phyloP scores from a whole-genome alignment of 352 stramenopile genomes.

The Phytophthora sp. region DNA sequence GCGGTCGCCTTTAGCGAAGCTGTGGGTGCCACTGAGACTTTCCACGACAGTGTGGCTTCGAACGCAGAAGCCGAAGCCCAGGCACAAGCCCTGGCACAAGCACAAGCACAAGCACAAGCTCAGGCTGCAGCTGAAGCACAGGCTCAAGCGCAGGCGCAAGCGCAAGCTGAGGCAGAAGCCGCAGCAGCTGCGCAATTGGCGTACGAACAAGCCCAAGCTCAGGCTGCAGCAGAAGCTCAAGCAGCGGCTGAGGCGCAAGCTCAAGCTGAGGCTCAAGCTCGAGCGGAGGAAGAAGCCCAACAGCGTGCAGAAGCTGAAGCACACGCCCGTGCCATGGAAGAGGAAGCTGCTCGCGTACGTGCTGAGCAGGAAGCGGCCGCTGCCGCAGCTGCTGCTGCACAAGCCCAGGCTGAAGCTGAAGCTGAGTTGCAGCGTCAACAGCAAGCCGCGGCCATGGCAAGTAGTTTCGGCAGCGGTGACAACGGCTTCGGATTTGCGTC shows the following conservation, averaged over 20 bases:
- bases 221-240: constrained; percentile 22
- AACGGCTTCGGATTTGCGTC: constrained; percentile 23
- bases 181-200: constrained; percentile 20
- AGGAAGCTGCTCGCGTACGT: constrained; percentile 29
- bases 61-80: constrained; percentile 29
- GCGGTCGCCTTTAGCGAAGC: constrained; percentile 14
- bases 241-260: constrained; percentile 29
- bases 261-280: constrained; percentile 27
- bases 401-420: constrained; percentile 40
- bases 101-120: constrained; percentile 33
- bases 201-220: constrained; percentile 32
- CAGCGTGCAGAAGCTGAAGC: constrained; percentile 34
- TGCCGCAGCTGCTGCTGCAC: constrained; percentile 11
- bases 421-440: constrained; percentile 34
- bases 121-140: constrained; percentile 30
- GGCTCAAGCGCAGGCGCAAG: constrained; percentile 31
- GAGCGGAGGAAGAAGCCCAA: constrained; percentile 32
- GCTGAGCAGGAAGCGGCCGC: constrained; percentile 30
- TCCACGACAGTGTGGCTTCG: constrained; percentile 19
- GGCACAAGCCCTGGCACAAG: constrained; percentile 21
- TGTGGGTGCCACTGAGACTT: constrained; percentile 6
- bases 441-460: constrained; percentile 31
- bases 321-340: constrained; percentile 30
- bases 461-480: constrained; percentile 32
- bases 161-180: constrained; percentile 26